Evolutionary conservation across 768 basidiomycete genomes (phyloP), one percentile per base, ranked within the genome.

Genomic region (Boletellus ananiceps): DNA sequence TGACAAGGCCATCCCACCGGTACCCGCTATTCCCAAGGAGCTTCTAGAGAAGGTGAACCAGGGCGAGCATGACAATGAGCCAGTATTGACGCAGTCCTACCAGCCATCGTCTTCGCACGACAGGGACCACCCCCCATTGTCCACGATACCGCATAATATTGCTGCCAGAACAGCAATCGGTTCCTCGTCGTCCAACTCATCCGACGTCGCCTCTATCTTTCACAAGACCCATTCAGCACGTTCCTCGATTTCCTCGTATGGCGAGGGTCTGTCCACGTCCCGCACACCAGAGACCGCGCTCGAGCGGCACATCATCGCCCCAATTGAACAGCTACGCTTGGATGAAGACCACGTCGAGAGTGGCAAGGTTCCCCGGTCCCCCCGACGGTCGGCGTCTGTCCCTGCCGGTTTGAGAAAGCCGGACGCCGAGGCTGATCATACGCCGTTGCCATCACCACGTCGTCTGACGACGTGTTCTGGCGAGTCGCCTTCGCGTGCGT

Each of bases 141-240:
- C 23, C 23, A 37, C 32, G 2, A 19, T 39, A 27, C 29, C 61
- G 29, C 50, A 55, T 40, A 48, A 38, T 44, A 55, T 55, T 5
- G 21, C 55, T 46, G 74, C 73, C 0, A 78, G 76, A 52, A 75
- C 74, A 6, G 73, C 76, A 0, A 82, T 83, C 0, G 66, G 75
- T 9, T 80, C 84, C 0, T 80, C 85, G 0, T 86, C 84, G 1
- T 81, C 83, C 6, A 72, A 75, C 41, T 79, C 78, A 3, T 80
- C 80, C 14, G 80, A 82, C 37, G 71, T 78, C 16, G 77, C 78
- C 2, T 80, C 81, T 1, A 68, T 74, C 61, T 83, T 82, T 61
- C 67, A 74, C 40, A 69, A 68, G 36, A 71, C 79, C 0, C 66
- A 70, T 44, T 77, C 77, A 0, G 64, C 72, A 0, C 73, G 73